Evolutionary conservation across 2,329 filamentous ascomycete species (phyloP).

Genomic region (Scedosporium minutisporum): DNA sequence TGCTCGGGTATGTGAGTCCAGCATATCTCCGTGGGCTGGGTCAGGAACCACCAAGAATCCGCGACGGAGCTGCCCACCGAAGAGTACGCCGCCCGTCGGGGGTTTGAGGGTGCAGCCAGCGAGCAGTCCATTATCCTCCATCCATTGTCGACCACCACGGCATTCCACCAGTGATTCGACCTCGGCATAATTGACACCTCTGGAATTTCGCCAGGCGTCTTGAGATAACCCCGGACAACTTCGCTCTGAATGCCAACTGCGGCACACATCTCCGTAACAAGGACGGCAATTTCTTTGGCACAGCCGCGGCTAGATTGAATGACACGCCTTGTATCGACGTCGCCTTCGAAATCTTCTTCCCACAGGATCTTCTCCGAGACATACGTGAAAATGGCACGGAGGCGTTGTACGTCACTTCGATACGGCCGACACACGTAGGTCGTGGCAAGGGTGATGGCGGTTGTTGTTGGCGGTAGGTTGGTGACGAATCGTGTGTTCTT

Average conservation of each 20-base stretch:
- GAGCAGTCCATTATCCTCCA: constrained; percentile 97
- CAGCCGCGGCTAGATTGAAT: constrained; percentile 77
- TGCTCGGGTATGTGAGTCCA: constrained; percentile 91
- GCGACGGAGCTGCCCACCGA: constrained; percentile 59
- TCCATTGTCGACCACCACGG: constrained; percentile 82
- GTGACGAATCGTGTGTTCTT: constrained; percentile 90
- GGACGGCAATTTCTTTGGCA: constrained; percentile 76
- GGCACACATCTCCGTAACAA: constrained; percentile 88
- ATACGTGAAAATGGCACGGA: constrained; percentile 96
- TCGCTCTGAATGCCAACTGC: constrained; percentile 84
- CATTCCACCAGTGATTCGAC: constrained; percentile 97
- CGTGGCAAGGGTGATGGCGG: constrained; percentile 72
- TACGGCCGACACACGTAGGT: constrained; percentile 91
- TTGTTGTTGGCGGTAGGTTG: constrained; percentile 72
- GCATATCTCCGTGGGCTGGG: constrained; percentile 78
- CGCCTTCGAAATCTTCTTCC: constrained; percentile 90
- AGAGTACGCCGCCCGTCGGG: constrained; percentile 68
- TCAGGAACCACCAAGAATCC: constrained; percentile 90
- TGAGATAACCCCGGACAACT: constrained; percentile 81
- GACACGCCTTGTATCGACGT: constrained; percentile 71
- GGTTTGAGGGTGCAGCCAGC: constrained; percentile 83
- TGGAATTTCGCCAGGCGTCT: constrained; percentile 72
- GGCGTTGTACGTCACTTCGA: constrained; percentile 81
- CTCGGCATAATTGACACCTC: constrained; percentile 76
- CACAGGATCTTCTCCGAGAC: constrained; percentile 88